A percentile compares a stretch with the other conserved stretches of the same genome.
These are phyloP conservation scores for Agaricus bisporus DNA, from an alignment of 768 basidiomycete genomes.

Conservation along the genomic window DNA sequence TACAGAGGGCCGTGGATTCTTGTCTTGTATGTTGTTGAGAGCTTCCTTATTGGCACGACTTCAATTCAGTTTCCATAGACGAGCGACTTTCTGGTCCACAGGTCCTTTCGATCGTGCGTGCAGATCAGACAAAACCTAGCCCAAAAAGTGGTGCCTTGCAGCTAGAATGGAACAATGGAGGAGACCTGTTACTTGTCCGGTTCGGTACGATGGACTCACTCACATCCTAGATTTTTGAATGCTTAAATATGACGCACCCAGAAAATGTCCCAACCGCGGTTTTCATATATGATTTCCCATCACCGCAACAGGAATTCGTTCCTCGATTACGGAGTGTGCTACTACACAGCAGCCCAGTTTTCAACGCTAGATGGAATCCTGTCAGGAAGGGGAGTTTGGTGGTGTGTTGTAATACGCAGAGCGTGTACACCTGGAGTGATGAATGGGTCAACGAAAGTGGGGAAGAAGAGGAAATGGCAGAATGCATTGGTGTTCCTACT, in stretches of 20 bases:
- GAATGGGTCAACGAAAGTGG: constrained; percentile 64
- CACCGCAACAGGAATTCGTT: constrained; percentile 45
- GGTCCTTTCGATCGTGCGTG: constrained; percentile 40
- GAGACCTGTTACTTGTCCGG: constrained; percentile 65
- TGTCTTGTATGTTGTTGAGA: constrained; percentile 60
- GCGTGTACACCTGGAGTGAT: constrained; percentile 77
- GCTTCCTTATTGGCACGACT: background rate
- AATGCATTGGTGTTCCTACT: constrained; percentile 87
- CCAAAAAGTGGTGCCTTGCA: constrained; percentile 67
- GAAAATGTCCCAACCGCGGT: constrained; percentile 59
- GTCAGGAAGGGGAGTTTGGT: constrained; percentile 67
- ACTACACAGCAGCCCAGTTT: constrained; percentile 55
- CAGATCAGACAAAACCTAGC: constrained; percentile 55
- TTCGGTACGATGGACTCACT: constrained; percentile 43
- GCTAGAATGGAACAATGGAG: constrained; percentile 78
- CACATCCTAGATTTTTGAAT: background rate
- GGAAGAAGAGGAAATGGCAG: constrained; percentile 72
- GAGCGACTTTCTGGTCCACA: constrained; percentile 57
- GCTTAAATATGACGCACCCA: constrained; percentile 19
- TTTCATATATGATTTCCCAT: constrained; percentile 70
- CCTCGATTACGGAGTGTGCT: constrained; percentile 65
- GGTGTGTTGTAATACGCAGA: constrained; percentile 59
- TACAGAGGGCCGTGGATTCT: constrained; percentile 79
- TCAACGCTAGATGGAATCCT: constrained; percentile 78
- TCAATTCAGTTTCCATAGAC: constrained; percentile 32